Evolutionary conservation across 176 grass and related monocot species (phyloP).

Genomic region (Triticum timopheevii): DNA sequence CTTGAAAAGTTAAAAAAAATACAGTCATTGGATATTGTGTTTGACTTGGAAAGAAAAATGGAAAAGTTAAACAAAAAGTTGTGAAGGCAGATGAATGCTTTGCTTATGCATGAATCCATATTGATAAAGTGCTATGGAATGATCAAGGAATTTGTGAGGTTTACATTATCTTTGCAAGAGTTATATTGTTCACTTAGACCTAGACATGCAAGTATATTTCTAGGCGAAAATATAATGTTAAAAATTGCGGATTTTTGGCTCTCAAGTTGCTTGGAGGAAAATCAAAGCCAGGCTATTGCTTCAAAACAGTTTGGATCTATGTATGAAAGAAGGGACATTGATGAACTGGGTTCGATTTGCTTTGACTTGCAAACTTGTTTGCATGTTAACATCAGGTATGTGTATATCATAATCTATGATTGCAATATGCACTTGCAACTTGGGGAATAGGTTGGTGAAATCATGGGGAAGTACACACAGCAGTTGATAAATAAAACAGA

Average conservation of each 20-base stretch:
- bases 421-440: neutral
- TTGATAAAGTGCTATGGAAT: neutral
- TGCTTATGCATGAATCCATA: neutral
- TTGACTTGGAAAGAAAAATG: neutral
- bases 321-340: neutral
- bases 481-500: too few relatives aligned
- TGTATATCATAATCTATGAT: neutral
- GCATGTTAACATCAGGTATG: neutral
- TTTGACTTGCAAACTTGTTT: neutral
- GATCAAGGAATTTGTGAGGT: slow-evolving; percentile 9
- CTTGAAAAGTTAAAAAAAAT: neutral
- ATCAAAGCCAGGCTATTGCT: neutral
- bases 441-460: neutral
- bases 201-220: slow-evolving; percentile 12
- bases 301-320: slow-evolving; percentile 19
- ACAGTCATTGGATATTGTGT: neutral
- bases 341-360: neutral
- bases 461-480: neutral
- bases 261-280: neutral
- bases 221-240: neutral
- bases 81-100: neutral
- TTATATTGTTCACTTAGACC: neutral
- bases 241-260: slow-evolving; percentile 7
- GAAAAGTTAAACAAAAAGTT: too few relatives aligned
- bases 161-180: neutral